Percentiles rank a stretch among this genome's conserved stretches.
Conservation (phyloP, 768 basidiomycete genomes). For the Trametes cinnabarina region DNA sequence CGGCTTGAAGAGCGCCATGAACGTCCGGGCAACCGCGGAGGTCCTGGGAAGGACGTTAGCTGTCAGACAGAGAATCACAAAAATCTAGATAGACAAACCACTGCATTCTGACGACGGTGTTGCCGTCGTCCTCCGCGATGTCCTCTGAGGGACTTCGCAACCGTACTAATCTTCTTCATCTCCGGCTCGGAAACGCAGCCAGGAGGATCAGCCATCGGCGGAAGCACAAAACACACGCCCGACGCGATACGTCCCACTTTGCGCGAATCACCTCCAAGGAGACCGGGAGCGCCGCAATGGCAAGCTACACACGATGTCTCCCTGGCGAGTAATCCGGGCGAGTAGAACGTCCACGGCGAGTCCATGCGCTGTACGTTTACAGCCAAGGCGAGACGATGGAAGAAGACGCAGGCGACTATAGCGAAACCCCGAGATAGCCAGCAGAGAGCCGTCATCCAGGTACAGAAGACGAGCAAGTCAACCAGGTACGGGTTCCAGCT, state of each 20-base stretch:
- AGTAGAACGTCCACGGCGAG: slow-evolving; percentile 3
- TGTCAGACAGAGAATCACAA: too few relatives aligned
- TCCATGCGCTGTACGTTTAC: neutral
- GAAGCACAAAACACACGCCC: neutral
- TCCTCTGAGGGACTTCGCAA: neutral
- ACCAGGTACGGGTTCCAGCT: neutral
- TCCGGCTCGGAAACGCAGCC: neutral
- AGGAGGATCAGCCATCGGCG: neutral
- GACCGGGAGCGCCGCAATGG: neutral
- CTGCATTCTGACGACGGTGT: neutral
- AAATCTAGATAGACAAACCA: neutral
- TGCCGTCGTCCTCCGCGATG: neutral
- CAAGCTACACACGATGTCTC: neutral
- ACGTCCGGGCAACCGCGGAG: neutral
- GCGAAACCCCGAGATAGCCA: neutral
- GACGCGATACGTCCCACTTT: neutral
- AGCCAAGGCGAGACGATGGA: neutral
- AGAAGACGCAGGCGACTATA: neutral
- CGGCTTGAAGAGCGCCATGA: neutral
- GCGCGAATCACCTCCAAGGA: neutral
- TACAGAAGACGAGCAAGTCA: neutral
- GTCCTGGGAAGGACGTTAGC: neutral
- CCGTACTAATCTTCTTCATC: neutral
- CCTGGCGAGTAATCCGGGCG: neutral
- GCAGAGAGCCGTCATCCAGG: neutral